phyloP scores from a whole-genome alignment of 106 monocot genomes.

The Vanilla planifolia region DNA sequence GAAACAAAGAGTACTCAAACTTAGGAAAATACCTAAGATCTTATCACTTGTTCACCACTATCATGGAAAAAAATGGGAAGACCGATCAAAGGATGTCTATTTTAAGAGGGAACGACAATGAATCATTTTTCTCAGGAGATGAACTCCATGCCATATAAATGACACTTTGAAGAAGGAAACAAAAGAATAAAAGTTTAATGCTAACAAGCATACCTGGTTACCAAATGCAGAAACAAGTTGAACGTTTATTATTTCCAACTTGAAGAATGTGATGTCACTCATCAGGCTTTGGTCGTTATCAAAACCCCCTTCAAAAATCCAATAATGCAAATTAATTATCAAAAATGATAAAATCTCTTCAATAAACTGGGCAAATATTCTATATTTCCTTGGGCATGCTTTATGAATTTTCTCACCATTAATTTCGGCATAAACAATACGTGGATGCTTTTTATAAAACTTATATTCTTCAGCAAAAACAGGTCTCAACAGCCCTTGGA shows the following conservation, averaged over 20 bases:
- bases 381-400: constrained; percentile 10
- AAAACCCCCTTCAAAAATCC: constrained; percentile 26
- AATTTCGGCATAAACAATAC: constrained; percentile 10
- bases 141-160: too few species aligned
- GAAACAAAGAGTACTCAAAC: too few species aligned
- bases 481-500: constrained; percentile 80
- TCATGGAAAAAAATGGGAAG: too few species aligned
- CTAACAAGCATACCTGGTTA: constrained; percentile 42
- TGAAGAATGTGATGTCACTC: constrained; percentile 53
- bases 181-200: neutral
- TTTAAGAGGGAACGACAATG: too few species aligned
- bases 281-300: constrained; percentile 29
- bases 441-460: constrained; percentile 24
- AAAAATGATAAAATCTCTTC: neutral
- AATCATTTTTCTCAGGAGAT: too few species aligned
- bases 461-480: constrained; percentile 51
- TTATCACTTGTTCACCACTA: too few species aligned
- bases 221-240: constrained; percentile 71
- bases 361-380: constrained; percentile 1
- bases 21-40: too few species aligned
- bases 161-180: too few species aligned
- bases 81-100: too few species aligned
- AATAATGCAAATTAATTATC: constrained; percentile 6
- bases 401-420: constrained; percentile 4
- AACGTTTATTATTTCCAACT: constrained; percentile 76